Evolutionary conservation across 2,329 filamentous ascomycete genomes (phyloP).

Genomic region (Akanthomyces dipterigenus): DNA sequence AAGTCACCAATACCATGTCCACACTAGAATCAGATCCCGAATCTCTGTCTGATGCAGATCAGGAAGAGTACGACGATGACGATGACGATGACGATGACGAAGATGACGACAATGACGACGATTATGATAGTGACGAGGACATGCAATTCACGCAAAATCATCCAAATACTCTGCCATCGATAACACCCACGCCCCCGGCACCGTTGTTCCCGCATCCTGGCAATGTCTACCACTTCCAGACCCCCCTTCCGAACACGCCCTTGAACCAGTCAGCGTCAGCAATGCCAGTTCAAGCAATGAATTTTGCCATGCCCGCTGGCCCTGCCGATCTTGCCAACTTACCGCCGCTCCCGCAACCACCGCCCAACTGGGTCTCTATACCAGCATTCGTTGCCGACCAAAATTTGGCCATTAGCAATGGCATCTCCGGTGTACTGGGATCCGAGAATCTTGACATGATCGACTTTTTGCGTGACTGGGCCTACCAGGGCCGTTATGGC

Average conservation of each 20-base stretch:
- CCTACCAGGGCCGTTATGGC: constrained; percentile 24
- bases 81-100: neutral
- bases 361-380: constrained; percentile 25
- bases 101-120: neutral
- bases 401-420: constrained; percentile 21
- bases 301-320: neutral
- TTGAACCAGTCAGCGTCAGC: neutral
- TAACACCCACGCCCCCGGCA: neutral
- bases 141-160: neutral
- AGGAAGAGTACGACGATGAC: neutral
- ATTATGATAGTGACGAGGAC: constrained; percentile 9
- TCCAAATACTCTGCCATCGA: neutral
- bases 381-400: constrained; percentile 13
- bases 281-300: neutral
- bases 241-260: neutral
- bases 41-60: neutral
- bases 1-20: neutral
- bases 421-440: constrained; percentile 33
- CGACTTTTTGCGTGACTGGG: constrained; percentile 47
- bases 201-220: neutral
- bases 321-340: constrained; percentile 12
- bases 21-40: neutral
- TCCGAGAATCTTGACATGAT: constrained; percentile 43
- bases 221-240: neutral
- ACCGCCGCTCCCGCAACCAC: constrained; percentile 11